Conservation (phyloP, 2,329 filamentous ascomycete genomes). For the Chrysoporthe austroafricana region DNA sequence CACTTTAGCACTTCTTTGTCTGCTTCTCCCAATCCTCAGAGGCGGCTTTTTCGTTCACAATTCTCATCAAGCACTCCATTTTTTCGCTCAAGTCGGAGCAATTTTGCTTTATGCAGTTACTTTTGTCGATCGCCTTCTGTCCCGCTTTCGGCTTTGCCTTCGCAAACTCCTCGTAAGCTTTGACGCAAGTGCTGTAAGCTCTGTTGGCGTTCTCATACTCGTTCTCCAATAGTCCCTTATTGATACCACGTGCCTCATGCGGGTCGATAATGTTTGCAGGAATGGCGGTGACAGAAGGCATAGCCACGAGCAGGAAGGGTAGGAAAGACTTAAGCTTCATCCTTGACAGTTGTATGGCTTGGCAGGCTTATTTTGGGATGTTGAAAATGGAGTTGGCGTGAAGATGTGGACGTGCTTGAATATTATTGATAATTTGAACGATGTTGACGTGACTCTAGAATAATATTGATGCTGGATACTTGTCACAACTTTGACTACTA, state of each 20-base stretch:
- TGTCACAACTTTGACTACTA: neutral
- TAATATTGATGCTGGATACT: neutral
- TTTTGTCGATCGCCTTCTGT: neutral
- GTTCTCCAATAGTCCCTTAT: neutral
- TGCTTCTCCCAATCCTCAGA: neutral
- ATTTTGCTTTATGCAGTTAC: neutral
- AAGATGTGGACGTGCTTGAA: neutral
- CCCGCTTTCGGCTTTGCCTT: neutral
- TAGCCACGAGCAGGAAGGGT: too few relatives aligned
- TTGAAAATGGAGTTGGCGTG: neutral
- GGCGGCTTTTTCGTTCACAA: neutral
- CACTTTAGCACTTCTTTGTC: neutral
- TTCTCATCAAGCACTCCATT: neutral
- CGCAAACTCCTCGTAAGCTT: slow-evolving; percentile 1
- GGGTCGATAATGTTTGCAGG: neutral
- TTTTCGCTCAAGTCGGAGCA: neutral
- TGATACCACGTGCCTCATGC: neutral
- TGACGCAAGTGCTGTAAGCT: neutral
- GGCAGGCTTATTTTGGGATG: neutral
- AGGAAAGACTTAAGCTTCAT: neutral
- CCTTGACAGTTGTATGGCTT: neutral
- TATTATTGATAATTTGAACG: neutral
- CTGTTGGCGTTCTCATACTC: slow-evolving; percentile 1
- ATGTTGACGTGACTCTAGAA: neutral
- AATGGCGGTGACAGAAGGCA: too few relatives aligned